These are phyloP conservation scores for Obelidium mucronatum DNA, from an alignment of 192 early-diverging fungal species.

Conservation along the genomic window DNA sequence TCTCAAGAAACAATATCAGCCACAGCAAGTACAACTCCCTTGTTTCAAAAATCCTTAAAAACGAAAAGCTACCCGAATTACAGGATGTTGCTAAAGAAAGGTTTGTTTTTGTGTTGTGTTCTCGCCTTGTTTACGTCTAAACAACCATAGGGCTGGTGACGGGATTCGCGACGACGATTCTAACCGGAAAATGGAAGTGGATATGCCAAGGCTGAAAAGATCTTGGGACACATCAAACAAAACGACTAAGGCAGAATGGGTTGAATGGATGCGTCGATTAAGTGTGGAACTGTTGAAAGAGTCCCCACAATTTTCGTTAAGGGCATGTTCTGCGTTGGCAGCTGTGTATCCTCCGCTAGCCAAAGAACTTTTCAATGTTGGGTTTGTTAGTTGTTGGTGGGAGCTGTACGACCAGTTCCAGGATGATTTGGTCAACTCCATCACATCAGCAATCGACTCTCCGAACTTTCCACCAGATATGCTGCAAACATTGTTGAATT, in stretches of 20 bases:
- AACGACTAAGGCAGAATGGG: slow-evolving; percentile 86
- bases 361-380: slow-evolving; percentile 84
- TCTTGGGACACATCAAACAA: slow-evolving; percentile 80
- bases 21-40: slow-evolving; percentile 14
- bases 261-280: slow-evolving; percentile 82
- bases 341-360: slow-evolving; percentile 68
- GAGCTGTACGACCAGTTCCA: slow-evolving; percentile 81
- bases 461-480: slow-evolving; percentile 81
- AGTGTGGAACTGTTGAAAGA: slow-evolving; percentile 84
- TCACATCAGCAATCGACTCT: slow-evolving; percentile 74
- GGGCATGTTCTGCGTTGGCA: slow-evolving; percentile 78
- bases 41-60: slow-evolving; percentile 22
- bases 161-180: not conserved
- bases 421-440: slow-evolving; percentile 73
- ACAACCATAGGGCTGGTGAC: not conserved
- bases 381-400: slow-evolving; percentile 90
- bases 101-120: not conserved
- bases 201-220: slow-evolving; percentile 55
- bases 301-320: slow-evolving; percentile 82
- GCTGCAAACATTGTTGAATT: slow-evolving; percentile 79
- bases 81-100: slow-evolving; percentile 10
- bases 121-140: no score
- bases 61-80: slow-evolving; percentile 25
- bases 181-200: slow-evolving; percentile 1
- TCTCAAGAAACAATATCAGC: slow-evolving; percentile 19